A percentile compares a stretch with the other conserved stretches of the same genome.
phyloP scores from a whole-genome alignment of 2,329 filamentous ascomycete species.

The Fusarium brachygibbosum region DNA sequence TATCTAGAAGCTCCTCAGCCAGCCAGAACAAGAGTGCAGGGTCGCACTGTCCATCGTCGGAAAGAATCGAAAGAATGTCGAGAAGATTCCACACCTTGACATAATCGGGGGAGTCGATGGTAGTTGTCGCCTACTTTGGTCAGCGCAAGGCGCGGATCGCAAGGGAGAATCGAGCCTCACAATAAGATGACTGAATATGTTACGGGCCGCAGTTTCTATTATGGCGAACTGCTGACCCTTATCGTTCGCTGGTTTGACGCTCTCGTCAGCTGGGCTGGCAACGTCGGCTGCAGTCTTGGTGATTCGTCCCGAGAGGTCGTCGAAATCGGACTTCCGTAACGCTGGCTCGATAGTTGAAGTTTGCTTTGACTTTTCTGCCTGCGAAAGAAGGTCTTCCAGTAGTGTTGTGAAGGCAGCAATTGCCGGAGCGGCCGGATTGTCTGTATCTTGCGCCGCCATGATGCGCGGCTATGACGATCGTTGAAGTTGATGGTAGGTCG shows the following conservation, averaged over 20 bases:
- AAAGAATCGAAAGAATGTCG: constrained; percentile 89
- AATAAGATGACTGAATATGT: constrained; percentile 82
- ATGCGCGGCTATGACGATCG: constrained; percentile 41
- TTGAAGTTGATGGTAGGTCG: constrained; percentile 19
- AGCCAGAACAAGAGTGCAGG: constrained; percentile 88
- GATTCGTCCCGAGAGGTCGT: constrained; percentile 62
- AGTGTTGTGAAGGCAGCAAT: constrained; percentile 67
- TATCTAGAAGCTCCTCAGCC: constrained; percentile 94
- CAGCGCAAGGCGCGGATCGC: constrained; percentile 49
- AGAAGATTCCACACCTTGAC: constrained; percentile 92
- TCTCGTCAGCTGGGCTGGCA: constrained; percentile 47
- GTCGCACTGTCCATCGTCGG: constrained; percentile 83
- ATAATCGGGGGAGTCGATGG: constrained; percentile 83
- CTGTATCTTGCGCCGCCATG: constrained; percentile 65
- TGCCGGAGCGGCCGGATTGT: constrained; percentile 64
- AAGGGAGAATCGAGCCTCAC: constrained; percentile 63
- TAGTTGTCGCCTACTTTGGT: constrained; percentile 72
- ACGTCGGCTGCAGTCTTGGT: constrained; percentile 52
- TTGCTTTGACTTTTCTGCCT: constrained; percentile 71
- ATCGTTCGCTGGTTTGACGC: constrained; percentile 57
- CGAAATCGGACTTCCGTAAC: constrained; percentile 77
- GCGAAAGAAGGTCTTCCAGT: constrained; percentile 69
- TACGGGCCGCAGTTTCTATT: constrained; percentile 86
- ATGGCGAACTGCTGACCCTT: constrained; percentile 72
- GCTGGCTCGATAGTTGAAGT: constrained; percentile 77